Evolutionary conservation across 2,329 filamentous ascomycete genomes (phyloP).

Genomic region (Albifimbria verrucaria): DNA sequence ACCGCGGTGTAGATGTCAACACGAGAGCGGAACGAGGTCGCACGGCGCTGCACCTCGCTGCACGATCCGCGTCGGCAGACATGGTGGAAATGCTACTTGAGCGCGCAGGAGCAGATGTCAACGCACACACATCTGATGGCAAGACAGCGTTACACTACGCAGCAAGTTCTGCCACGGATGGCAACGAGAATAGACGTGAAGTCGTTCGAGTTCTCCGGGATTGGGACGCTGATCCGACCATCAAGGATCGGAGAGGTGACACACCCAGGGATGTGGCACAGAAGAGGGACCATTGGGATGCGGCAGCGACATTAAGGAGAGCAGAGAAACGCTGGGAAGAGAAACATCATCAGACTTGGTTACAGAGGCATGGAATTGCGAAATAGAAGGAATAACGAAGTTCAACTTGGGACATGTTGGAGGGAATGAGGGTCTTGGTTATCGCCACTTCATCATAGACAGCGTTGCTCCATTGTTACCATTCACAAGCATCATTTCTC

Average conservation of each 20-base stretch:
- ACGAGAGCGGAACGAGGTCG: constrained; percentile 25
- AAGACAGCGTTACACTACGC: constrained; percentile 30
- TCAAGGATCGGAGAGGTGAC: constrained; percentile 20
- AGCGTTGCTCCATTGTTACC: too few species aligned
- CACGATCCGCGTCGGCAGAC: constrained; percentile 22
- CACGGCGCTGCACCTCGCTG: constrained; percentile 27
- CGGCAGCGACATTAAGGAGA: constrained; percentile 26
- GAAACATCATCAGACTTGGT: constrained; percentile 23
- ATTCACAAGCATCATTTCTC: too few species aligned
- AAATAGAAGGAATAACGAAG: constrained; percentile 6
- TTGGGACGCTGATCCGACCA: constrained; percentile 24
- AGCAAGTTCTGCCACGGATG: constrained; percentile 24
- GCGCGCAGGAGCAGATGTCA: constrained; percentile 23
- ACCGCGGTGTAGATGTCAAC: constrained; percentile 20
- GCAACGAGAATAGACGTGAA: constrained; percentile 26
- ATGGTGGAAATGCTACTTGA: constrained; percentile 29
- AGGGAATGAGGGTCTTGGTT: too few species aligned
- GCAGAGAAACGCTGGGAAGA: constrained; percentile 31
- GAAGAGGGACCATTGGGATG: constrained; percentile 28
- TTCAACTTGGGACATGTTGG: neutral
- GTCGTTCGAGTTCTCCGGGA: constrained; percentile 25
- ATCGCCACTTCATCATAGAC: too few species aligned
- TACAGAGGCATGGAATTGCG: constrained; percentile 22
- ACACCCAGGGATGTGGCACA: constrained; percentile 28
- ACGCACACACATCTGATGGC: constrained; percentile 24